These are phyloP conservation scores for Botrytis paeoniae DNA, from an alignment of 2,329 filamentous ascomycete species.

Conservation along the genomic window DNA sequence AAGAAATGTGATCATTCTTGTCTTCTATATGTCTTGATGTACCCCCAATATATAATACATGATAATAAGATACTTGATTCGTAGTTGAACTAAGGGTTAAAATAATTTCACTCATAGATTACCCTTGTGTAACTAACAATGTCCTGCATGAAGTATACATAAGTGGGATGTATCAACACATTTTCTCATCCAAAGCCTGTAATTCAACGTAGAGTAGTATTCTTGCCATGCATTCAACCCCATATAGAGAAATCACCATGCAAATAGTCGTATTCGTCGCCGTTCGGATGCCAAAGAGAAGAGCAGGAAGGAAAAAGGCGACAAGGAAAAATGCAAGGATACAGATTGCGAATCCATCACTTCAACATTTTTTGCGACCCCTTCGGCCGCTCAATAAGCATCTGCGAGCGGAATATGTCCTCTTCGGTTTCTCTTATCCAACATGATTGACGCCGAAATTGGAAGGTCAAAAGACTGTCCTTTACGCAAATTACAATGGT, in stretches of 20 bases:
- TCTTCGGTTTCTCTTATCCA: slow-evolving; percentile 31
- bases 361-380: slow-evolving; percentile 23
- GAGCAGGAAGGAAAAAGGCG: slow-evolving; percentile 25
- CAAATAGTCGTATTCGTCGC: slow-evolving; percentile 29
- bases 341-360: slow-evolving; percentile 28
- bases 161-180: not conserved
- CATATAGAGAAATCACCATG: slow-evolving; percentile 32
- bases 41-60: not conserved
- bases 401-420: slow-evolving; percentile 30
- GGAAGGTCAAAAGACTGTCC: slow-evolving; percentile 26
- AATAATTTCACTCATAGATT: not conserved
- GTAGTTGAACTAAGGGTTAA: not conserved
- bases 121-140: not conserved
- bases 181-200: not conserved
- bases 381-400: slow-evolving; percentile 14
- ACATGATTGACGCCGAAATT: slow-evolving; percentile 27
- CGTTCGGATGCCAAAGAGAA: slow-evolving; percentile 30
- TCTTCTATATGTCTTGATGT: not conserved
- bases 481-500: slow-evolving; percentile 32
- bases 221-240: slow-evolving; percentile 27
- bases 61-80: not conserved
- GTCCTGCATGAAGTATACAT: not conserved
- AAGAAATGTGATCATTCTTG: not conserved
- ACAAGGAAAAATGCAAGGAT: slow-evolving; percentile 27
- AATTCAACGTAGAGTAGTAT: slow-evolving; percentile 20